Conservation (phyloP, 306 rosid genomes). For the Erythrophleum fordii region DNA sequence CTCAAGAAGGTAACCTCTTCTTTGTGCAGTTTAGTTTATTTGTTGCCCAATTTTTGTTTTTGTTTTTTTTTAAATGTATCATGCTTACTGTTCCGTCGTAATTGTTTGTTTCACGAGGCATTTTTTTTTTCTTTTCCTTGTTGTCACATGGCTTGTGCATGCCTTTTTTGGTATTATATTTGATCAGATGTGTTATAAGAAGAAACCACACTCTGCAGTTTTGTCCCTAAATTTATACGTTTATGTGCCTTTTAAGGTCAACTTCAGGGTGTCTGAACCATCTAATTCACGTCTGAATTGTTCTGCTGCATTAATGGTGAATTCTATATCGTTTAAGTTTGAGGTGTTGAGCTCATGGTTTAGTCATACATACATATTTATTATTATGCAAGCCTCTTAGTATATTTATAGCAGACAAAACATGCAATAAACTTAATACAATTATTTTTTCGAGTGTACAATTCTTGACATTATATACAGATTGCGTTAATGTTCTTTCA, state of each 20-base stretch:
- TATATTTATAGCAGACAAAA: background rate
- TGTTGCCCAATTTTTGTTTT: background rate
- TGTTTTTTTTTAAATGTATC: background rate
- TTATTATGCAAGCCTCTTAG: background rate
- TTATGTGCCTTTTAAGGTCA: background rate
- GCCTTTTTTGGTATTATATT: constrained; percentile 22
- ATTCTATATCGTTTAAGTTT: constrained; percentile 21
- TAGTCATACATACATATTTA: constrained; percentile 5
- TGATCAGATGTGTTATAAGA: constrained; percentile 4
- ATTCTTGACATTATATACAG: background rate
- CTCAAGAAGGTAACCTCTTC: constrained; percentile 55
- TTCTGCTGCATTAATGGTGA: background rate
- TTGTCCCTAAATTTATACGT: background rate
- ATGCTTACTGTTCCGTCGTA: constrained; percentile 12
- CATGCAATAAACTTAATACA: background rate
- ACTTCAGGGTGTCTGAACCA: background rate
- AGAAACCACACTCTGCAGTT: background rate
- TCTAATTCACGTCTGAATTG: background rate
- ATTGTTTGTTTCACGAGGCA: background rate
- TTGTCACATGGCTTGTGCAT: constrained; percentile 23
- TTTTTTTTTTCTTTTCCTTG: constrained; percentile 30
- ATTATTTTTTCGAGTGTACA: background rate
- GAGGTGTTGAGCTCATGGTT: constrained; percentile 5
- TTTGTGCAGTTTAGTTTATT: constrained; percentile 8
- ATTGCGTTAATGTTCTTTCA: constrained; percentile 19